Conservation (phyloP, 164 flowering plant species). For the Akebia trifoliata region DNA sequence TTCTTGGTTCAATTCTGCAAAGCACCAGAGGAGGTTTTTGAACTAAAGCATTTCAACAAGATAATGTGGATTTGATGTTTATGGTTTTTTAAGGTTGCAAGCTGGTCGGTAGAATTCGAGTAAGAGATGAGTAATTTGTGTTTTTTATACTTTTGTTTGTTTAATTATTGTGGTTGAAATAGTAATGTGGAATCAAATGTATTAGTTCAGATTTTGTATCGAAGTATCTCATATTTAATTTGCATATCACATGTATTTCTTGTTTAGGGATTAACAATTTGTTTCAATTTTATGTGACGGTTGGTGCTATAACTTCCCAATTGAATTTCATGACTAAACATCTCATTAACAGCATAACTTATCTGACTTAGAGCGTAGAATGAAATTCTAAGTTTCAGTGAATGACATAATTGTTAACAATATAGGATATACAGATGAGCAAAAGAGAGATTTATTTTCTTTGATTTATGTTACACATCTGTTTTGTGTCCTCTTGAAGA, state of each 20-base stretch:
- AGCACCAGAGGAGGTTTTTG: constrained; percentile 32
- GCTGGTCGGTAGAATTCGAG: background rate
- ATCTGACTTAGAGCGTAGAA: too few relatives aligned
- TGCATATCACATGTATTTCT: background rate
- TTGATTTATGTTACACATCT: too few relatives aligned
- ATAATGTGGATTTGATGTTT: background rate
- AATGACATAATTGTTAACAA: too few relatives aligned
- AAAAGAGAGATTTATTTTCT: too few relatives aligned
- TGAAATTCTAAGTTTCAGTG: too few relatives aligned
- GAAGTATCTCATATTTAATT: background rate
- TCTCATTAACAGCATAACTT: too few relatives aligned
- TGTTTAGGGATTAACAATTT: too few relatives aligned
- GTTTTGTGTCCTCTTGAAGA: too few relatives aligned
- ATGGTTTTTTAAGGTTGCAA: background rate
- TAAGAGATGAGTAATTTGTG: constrained; percentile 1
- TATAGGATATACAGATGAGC: too few relatives aligned
- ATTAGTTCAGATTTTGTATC: background rate
- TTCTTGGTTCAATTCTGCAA: constrained; percentile 49
- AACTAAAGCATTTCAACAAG: background rate
- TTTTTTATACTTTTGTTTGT: background rate
- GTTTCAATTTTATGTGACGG: too few relatives aligned
- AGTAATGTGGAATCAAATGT: background rate
- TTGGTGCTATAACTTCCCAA: too few relatives aligned
- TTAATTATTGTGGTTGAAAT: constrained; percentile 1
- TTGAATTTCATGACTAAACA: too few relatives aligned